Conservation (phyloP, 2,329 filamentous ascomycete genomes). For the Escovopsis sp. region DNA sequence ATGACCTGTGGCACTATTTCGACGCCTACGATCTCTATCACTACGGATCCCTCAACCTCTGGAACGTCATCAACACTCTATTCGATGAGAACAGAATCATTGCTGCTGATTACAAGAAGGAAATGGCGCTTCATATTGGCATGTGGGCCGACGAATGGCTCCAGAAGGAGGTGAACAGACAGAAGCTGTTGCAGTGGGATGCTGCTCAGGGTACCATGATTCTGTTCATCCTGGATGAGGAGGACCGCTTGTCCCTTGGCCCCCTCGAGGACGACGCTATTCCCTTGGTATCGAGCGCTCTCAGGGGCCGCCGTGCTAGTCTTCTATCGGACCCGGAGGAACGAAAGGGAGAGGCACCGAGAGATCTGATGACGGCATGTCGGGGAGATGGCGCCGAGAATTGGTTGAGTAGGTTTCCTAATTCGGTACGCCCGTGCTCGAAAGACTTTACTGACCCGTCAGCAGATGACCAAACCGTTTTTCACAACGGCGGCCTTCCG, state of each 20-base stretch:
- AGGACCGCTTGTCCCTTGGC: slow-evolving; percentile 16
- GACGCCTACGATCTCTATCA: slow-evolving; percentile 32
- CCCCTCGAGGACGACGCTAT: slow-evolving; percentile 15
- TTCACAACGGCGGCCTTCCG: slow-evolving; percentile 16
- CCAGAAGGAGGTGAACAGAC: slow-evolving; percentile 13
- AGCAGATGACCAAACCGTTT: slow-evolving; percentile 16
- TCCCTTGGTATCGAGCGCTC: slow-evolving; percentile 17
- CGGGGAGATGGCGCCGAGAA: slow-evolving; percentile 16
- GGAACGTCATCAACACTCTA: slow-evolving; percentile 29
- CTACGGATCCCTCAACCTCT: slow-evolving; percentile 33
- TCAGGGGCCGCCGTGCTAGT: slow-evolving; percentile 17
- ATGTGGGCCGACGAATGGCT: slow-evolving; percentile 25
- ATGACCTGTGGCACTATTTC: slow-evolving; percentile 32
- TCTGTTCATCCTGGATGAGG: slow-evolving; percentile 10
- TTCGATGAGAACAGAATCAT: slow-evolving; percentile 25
- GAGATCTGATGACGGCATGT: slow-evolving; percentile 15
- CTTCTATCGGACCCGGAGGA: slow-evolving; percentile 9
- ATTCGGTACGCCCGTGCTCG: neutral
- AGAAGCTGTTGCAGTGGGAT: slow-evolving; percentile 19
- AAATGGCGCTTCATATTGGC: slow-evolving; percentile 16
- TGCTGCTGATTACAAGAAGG: slow-evolving; percentile 11
- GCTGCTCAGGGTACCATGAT: slow-evolving; percentile 13
- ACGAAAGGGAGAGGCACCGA: slow-evolving; percentile 7
- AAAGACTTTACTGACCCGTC: slow-evolving; percentile 5
- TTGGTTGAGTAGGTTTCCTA: slow-evolving; percentile 21